A percentile compares a stretch with the other conserved stretches of the same genome.
Conservation (phyloP, 257 asterid species). For the Rauvolfia tetraphylla region DNA sequence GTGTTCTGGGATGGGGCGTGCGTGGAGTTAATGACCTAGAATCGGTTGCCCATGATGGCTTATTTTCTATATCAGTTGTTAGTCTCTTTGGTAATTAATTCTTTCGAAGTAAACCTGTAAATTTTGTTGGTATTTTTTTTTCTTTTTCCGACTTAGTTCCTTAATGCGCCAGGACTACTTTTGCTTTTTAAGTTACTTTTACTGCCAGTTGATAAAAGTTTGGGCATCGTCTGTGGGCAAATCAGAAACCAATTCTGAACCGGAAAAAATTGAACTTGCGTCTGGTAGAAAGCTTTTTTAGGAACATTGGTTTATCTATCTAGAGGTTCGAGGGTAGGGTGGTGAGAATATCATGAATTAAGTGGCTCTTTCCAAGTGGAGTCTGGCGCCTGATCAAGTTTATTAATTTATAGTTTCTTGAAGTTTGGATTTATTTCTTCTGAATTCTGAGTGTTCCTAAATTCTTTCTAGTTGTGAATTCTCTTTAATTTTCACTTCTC, state of each 20-base stretch:
- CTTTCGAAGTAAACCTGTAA: not conserved
- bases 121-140: not conserved
- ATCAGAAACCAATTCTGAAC: not conserved
- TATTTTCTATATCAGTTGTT: not conserved
- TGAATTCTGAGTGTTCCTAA: not conserved
- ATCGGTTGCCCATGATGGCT: not conserved
- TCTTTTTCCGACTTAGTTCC: not conserved
- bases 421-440: not conserved
- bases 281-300: not conserved
- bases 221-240: not conserved
- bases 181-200: not conserved
- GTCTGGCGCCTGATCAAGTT: not conserved
- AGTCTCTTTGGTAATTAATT: not conserved
- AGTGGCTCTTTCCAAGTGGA: too few relatives aligned
- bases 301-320: not conserved
- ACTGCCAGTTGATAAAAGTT: not conserved
- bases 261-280: conserved; percentile 6
- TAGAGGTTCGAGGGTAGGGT: not conserved
- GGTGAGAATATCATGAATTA: not conserved
- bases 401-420: not conserved
- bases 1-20: not conserved
- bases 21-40: not conserved
- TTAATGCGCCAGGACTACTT: not conserved
- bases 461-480: not conserved
- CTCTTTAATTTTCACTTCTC: not conserved